Conservation (phyloP, 345 rosid genomes). For the Heritiera littoralis region DNA sequence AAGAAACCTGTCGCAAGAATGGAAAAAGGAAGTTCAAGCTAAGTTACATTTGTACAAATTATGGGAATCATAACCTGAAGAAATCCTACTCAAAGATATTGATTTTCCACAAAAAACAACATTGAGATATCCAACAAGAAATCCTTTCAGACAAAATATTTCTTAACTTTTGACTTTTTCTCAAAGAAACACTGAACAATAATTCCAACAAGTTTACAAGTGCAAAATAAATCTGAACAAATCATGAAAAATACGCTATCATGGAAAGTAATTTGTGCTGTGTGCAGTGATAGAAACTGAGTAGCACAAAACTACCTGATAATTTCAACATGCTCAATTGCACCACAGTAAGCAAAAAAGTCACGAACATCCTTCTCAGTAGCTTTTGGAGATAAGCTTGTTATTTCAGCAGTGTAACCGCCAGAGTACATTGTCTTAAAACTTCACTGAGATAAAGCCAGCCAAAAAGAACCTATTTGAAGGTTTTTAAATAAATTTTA, state of each 20-base stretch:
- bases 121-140: not conserved
- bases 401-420: constrained; percentile 73
- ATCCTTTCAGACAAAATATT: not conserved
- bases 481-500: constrained; percentile 17
- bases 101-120: not conserved
- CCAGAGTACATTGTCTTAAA: constrained; percentile 55
- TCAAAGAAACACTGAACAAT: not conserved
- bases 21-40: not conserved
- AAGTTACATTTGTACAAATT: not conserved
- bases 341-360: constrained; percentile 75
- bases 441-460: constrained; percentile 15
- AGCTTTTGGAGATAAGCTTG: constrained; percentile 70
- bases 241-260: constrained; percentile 15
- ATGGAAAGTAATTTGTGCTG: not conserved
- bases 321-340: constrained; percentile 64
- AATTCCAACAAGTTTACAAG: not conserved
- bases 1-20: constrained; percentile 11
- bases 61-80: constrained; percentile 3
- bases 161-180: constrained; percentile 20
- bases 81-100: constrained; percentile 7
- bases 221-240: not conserved
- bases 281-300: constrained; percentile 11
- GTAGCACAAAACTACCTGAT: constrained; percentile 47
- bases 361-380: constrained; percentile 63
- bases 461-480: constrained; percentile 13